These are phyloP conservation scores for Penium margaritaceum DNA, from an alignment of 139 green algal species.

Conservation along the genomic window DNA sequence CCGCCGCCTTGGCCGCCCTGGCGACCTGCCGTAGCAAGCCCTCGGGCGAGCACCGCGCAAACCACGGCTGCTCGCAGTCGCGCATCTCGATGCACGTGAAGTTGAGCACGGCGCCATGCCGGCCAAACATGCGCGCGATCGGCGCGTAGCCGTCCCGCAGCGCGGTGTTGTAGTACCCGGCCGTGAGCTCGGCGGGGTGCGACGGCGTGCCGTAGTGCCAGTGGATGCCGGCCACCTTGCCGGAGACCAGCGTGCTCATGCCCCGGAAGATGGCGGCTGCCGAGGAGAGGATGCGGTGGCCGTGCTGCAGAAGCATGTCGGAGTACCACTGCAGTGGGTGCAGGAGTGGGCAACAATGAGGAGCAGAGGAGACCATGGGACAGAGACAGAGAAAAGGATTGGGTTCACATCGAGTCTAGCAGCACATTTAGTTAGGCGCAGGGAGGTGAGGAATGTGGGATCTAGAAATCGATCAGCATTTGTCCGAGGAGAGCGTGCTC, in stretches of 20 bases:
- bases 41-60: conserved; percentile 81
- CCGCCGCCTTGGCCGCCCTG: conserved; percentile 50
- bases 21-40: conserved; percentile 52
- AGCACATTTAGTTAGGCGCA: too few relatives aligned
- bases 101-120: conserved; percentile 63
- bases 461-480: too few relatives aligned
- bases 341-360: too few relatives aligned
- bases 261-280: conserved; percentile 36
- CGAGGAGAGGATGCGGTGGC: conserved; percentile 67
- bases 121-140: conserved; percentile 52
- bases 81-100: conserved; percentile 99
- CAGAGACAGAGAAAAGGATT: too few relatives aligned
- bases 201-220: conserved; percentile 94
- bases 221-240: conserved; percentile 80
- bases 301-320: conserved; percentile 72
- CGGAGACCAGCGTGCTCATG: conserved; percentile 20
- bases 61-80: conserved; percentile 88
- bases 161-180: conserved; percentile 96
- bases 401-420: too few relatives aligned
- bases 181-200: conserved; percentile 92
- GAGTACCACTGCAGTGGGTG: conserved; percentile 89
- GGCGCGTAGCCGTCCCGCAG: conserved; percentile 72
- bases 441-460: too few relatives aligned
- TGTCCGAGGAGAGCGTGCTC: too few relatives aligned
- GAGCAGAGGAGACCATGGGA: too few relatives aligned